Conservation (phyloP, 73 alveolate genomes). For the Uronychia setigera region DNA sequence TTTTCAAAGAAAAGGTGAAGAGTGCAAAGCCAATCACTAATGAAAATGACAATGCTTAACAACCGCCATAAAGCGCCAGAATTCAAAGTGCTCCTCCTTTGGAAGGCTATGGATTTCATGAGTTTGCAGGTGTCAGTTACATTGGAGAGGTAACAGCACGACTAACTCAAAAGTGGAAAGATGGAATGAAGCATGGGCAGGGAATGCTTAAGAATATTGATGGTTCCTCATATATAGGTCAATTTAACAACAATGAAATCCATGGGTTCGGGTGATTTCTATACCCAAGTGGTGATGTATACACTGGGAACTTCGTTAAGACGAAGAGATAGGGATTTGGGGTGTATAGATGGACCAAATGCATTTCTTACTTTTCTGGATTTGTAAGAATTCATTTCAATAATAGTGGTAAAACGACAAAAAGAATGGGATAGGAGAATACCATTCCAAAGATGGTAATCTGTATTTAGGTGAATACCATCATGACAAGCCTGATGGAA, state of each 20-base stretch:
- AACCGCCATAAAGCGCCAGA: not conserved
- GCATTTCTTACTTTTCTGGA: not conserved
- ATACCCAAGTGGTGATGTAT: slow-evolving; percentile 34
- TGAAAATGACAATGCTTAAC: no score
- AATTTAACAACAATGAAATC: slow-evolving; percentile 37
- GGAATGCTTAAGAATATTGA: slow-evolving; percentile 41
- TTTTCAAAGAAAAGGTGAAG: no score
- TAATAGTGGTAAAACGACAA: slow-evolving; percentile 52
- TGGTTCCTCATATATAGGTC: slow-evolving; percentile 48
- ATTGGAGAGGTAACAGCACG: slow-evolving; percentile 62
- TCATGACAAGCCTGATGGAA: slow-evolving; percentile 53
- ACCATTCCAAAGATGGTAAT: slow-evolving; percentile 21
- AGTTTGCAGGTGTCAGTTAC: slow-evolving; percentile 58
- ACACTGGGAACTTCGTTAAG: slow-evolving; percentile 64
- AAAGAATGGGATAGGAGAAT: slow-evolving; percentile 48
- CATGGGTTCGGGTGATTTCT: slow-evolving; percentile 52
- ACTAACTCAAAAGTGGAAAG: slow-evolving; percentile 58
- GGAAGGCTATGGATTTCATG: slow-evolving; percentile 74
- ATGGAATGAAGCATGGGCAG: slow-evolving; percentile 67
- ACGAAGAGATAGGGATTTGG: slow-evolving; percentile 79
- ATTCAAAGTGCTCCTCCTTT: not conserved
- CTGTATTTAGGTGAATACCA: slow-evolving; percentile 37
- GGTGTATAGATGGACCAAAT: slow-evolving; percentile 63
- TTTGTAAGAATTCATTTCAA: not conserved
- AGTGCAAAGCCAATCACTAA: no score